These are phyloP conservation scores for Papiliotrema terrestris DNA, from an alignment of 1,284 basidiomycete species.

Conservation along the genomic window DNA sequence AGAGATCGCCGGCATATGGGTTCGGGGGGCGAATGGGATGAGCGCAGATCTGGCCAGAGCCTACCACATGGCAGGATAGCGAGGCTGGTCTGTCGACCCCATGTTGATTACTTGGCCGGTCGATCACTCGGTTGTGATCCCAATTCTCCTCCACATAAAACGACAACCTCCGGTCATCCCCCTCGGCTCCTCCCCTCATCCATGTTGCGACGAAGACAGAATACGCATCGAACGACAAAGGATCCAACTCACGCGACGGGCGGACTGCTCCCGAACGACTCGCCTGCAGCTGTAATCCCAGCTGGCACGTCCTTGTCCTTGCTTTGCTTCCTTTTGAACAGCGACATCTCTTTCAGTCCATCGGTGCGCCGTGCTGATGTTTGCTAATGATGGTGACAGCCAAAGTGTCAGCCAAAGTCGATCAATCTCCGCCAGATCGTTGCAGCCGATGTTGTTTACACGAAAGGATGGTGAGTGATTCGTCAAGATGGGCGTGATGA, in stretches of 20 bases:
- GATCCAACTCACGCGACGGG: constrained; percentile 18
- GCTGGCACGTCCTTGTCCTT: constrained; percentile 27
- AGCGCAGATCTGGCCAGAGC: too few relatives aligned
- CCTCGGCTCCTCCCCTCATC: too few relatives aligned
- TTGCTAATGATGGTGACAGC: too few relatives aligned
- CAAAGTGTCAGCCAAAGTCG: too few relatives aligned
- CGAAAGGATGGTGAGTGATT: background rate
- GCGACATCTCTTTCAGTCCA: constrained; percentile 20
- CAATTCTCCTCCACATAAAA: background rate
- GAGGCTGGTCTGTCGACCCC: too few relatives aligned
- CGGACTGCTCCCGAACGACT: constrained; percentile 9
- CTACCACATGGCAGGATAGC: background rate
- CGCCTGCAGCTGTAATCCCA: background rate
- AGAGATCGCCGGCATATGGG: background rate
- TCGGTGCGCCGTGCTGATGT: too few relatives aligned
- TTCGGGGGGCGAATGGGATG: background rate
- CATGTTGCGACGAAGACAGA: too few relatives aligned
- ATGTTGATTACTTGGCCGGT: too few relatives aligned
- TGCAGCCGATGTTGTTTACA: background rate
- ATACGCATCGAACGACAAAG: background rate
- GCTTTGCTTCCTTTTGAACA: constrained; percentile 39
- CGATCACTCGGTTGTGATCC: too few relatives aligned
- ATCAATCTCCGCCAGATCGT: too few relatives aligned
- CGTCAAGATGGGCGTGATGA: too few relatives aligned
- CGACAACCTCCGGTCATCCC: background rate